Evolutionary conservation across 75 land plant species (phyloP).

Genomic region (Pinus tabuliformis): DNA sequence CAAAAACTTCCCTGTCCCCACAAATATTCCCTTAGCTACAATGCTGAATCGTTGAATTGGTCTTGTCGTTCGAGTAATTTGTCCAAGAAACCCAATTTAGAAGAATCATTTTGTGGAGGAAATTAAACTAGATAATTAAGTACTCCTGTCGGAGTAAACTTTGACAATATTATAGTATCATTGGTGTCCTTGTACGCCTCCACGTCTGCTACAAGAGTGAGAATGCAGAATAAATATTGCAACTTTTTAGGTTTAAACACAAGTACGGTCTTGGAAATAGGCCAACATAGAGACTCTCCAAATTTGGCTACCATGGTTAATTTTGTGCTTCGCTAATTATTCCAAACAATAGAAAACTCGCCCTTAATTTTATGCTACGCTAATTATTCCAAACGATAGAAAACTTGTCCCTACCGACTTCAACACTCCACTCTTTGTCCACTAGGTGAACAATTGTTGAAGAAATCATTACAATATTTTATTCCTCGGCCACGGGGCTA

Average conservation of each 20-base stretch:
- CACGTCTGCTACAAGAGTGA: conserved; percentile 24
- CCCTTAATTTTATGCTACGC: too few species aligned
- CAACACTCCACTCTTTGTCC: neutral
- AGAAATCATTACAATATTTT: too few species aligned
- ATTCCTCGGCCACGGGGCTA: too few species aligned
- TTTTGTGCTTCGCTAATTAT: conserved; percentile 27
- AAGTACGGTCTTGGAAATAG: conserved; percentile 63
- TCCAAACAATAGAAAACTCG: conserved; percentile 34
- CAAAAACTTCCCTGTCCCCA: conserved; percentile 61
- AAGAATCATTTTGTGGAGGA: too few species aligned
- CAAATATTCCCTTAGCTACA: conserved; percentile 69
- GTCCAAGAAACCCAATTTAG: too few species aligned
- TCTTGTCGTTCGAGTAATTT: too few species aligned
- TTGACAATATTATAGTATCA: too few species aligned
- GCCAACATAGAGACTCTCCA: conserved; percentile 59
- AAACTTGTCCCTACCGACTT: conserved; percentile 40
- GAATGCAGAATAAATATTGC: conserved; percentile 65
- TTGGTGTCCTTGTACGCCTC: neutral
- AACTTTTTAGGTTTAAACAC: conserved; percentile 56
- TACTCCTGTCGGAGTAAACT: too few species aligned
- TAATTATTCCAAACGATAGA: too few species aligned
- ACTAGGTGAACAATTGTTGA: too few species aligned
- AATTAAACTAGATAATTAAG: too few species aligned
- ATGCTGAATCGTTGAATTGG: too few species aligned
- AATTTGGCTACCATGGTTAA: conserved; percentile 61